Evolutionary conservation across 139 green algal species (phyloP).

Genomic region (Ettlia oleoabundans): DNA sequence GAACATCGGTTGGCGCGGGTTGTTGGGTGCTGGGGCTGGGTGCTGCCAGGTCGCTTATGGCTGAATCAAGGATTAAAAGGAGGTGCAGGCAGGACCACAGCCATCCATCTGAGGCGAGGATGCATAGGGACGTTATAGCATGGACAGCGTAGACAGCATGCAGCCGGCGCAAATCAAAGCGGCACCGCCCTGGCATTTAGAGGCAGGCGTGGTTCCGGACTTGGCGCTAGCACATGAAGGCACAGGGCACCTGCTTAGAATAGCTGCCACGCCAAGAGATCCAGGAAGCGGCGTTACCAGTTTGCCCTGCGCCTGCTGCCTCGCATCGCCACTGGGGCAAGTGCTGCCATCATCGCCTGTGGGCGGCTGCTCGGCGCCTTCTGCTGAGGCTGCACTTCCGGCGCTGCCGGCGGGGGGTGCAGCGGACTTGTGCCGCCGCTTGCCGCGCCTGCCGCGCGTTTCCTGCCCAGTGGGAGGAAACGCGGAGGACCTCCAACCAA

Average conservation of each 20-base stretch:
- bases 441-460: background rate
- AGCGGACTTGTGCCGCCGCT: background rate
- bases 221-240: background rate
- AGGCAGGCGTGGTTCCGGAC: background rate
- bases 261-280: conserved; percentile 1
- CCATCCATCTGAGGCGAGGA: too few species aligned
- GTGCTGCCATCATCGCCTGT: background rate
- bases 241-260: background rate
- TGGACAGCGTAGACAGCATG: background rate
- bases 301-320: background rate
- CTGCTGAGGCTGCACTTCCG: background rate
- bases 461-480: background rate
- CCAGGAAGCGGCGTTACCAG: background rate
- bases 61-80: too few species aligned
- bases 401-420: background rate
- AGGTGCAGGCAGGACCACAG: too few species aligned
- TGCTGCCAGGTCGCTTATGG: too few species aligned
- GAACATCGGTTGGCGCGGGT: background rate
- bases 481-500: background rate
- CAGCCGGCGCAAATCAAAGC: background rate
- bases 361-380: background rate
- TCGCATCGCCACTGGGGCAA: background rate
- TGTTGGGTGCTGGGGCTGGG: too few species aligned
- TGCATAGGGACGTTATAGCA: too few species aligned
- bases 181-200: background rate